A percentile compares a stretch with the other conserved stretches of the same genome.
These are phyloP conservation scores for Toxoplasma gondii DNA, from an alignment of 169 alveolate species.

Conservation along the genomic window DNA sequence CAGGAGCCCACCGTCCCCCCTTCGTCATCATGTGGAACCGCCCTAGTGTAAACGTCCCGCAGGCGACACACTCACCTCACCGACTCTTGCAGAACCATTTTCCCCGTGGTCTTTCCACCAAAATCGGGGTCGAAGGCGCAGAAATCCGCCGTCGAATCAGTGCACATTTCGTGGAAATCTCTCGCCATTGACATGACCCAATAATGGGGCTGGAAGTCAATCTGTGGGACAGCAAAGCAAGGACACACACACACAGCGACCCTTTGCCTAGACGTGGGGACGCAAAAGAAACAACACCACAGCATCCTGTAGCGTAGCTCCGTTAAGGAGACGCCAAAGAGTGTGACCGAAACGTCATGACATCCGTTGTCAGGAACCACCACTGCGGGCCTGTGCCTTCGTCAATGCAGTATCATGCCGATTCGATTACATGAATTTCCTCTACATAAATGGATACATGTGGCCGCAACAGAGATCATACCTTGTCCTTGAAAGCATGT, in stretches of 20 bases:
- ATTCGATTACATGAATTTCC: too few relatives aligned
- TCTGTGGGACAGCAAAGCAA: neutral
- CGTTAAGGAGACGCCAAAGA: too few relatives aligned
- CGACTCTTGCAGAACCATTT: conserved; percentile 35
- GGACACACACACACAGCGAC: neutral
- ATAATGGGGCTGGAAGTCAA: conserved; percentile 58
- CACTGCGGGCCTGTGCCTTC: too few relatives aligned
- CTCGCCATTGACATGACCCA: conserved; percentile 52
- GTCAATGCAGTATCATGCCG: too few relatives aligned
- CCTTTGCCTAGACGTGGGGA: neutral
- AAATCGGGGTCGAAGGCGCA: conserved; percentile 56
- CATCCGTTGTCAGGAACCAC: too few relatives aligned
- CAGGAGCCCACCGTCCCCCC: neutral
- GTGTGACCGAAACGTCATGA: too few relatives aligned
- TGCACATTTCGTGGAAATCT: conserved; percentile 46
- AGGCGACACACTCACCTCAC: conserved; percentile 34
- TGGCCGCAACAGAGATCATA: neutral
- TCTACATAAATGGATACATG: too few relatives aligned
- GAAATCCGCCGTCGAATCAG: conserved; percentile 32
- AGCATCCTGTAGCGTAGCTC: neutral
- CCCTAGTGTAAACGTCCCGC: neutral
- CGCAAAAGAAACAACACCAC: too few relatives aligned
- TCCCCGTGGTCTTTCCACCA: conserved; percentile 37
- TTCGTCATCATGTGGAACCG: neutral
- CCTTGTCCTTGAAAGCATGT: conserved; percentile 51